Evolutionary conservation across 768 basidiomycete genomes (phyloP).

Genomic region (Phylloporus sp.): DNA sequence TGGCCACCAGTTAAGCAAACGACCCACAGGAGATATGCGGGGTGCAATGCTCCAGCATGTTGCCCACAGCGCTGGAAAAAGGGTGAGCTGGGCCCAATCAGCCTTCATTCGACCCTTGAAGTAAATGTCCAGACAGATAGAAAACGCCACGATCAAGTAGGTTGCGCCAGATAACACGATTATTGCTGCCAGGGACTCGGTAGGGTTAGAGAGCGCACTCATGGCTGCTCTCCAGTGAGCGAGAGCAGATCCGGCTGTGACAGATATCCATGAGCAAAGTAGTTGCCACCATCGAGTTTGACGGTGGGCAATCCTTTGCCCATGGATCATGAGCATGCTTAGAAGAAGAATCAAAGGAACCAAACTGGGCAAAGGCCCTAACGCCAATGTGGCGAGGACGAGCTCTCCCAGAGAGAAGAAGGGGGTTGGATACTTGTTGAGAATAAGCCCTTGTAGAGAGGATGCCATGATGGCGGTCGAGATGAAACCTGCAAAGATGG

Average conservation of each 20-base stretch:
- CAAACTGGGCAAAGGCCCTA: slow-evolving; percentile 30
- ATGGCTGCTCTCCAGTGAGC: slow-evolving; percentile 43
- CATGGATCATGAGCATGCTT: slow-evolving; percentile 27
- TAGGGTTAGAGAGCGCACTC: slow-evolving; percentile 52
- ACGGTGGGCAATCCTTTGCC: slow-evolving; percentile 28
- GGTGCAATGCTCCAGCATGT: slow-evolving; percentile 55
- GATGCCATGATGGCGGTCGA: slow-evolving; percentile 17
- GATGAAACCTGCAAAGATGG: neutral
- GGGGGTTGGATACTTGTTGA: slow-evolving; percentile 21
- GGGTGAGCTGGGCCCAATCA: slow-evolving; percentile 43
- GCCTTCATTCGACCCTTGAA: slow-evolving; percentile 27
- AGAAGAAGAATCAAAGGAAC: slow-evolving; percentile 32
- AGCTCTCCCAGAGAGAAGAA: slow-evolving; percentile 26
- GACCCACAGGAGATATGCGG: slow-evolving; percentile 61
- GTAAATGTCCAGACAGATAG: slow-evolving; percentile 39
- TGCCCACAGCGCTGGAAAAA: slow-evolving; percentile 73
- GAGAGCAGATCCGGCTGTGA: slow-evolving; percentile 41
- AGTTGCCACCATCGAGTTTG: slow-evolving; percentile 28
- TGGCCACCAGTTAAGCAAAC: slow-evolving; percentile 60
- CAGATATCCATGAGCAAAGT: slow-evolving; percentile 32
- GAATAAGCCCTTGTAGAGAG: slow-evolving; percentile 22
- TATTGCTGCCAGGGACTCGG: slow-evolving; percentile 47
- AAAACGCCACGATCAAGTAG: slow-evolving; percentile 40
- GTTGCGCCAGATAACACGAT: slow-evolving; percentile 39
- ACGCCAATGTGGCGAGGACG: slow-evolving; percentile 22